Conservation (phyloP, 2,329 filamentous ascomycete species). For the Rutstroemia sp. region DNA sequence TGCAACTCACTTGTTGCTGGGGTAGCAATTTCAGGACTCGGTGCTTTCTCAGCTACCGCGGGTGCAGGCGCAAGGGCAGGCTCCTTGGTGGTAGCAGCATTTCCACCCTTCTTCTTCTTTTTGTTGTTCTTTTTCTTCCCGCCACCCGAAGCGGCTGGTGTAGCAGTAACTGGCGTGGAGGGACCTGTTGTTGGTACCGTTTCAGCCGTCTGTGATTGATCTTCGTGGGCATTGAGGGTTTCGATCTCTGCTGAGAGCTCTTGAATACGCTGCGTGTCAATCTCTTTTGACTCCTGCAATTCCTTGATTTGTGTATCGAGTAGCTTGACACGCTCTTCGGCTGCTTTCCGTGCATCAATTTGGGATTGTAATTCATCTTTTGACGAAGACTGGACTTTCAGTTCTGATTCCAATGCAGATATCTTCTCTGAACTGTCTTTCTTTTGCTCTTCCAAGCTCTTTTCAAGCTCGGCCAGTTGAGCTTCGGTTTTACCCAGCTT, state of each 20-base stretch:
- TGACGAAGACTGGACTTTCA: slow-evolving; percentile 14
- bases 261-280: slow-evolving; percentile 18
- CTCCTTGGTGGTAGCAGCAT: slow-evolving; percentile 22
- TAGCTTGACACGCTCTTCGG: slow-evolving; percentile 14
- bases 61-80: slow-evolving; percentile 20
- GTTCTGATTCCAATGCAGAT: slow-evolving; percentile 15
- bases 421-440: slow-evolving; percentile 17
- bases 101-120: slow-evolving; percentile 67
- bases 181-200: slow-evolving; percentile 26
- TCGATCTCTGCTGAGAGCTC: slow-evolving; percentile 21
- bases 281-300: slow-evolving; percentile 15
- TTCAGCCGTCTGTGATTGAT: slow-evolving; percentile 10
- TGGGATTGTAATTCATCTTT: slow-evolving; percentile 15
- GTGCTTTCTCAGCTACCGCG: slow-evolving; percentile 12
- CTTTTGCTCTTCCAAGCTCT: slow-evolving; percentile 18
- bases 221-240: slow-evolving; percentile 13
- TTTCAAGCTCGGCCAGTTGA: slow-evolving; percentile 19
- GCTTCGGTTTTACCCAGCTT: slow-evolving; percentile 22
- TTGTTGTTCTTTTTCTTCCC: slow-evolving; percentile 66
- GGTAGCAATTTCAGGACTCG: slow-evolving; percentile 9
- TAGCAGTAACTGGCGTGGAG: slow-evolving; percentile 31
- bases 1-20: slow-evolving; percentile 16
- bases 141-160: slow-evolving; percentile 30
- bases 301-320: slow-evolving; percentile 21
- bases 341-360: slow-evolving; percentile 15